A percentile compares a stretch with the other conserved stretches of the same genome.
These are phyloP conservation scores for Pythium apleroticum DNA, from an alignment of 352 stramenopile genomes.

Conservation along the genomic window DNA sequence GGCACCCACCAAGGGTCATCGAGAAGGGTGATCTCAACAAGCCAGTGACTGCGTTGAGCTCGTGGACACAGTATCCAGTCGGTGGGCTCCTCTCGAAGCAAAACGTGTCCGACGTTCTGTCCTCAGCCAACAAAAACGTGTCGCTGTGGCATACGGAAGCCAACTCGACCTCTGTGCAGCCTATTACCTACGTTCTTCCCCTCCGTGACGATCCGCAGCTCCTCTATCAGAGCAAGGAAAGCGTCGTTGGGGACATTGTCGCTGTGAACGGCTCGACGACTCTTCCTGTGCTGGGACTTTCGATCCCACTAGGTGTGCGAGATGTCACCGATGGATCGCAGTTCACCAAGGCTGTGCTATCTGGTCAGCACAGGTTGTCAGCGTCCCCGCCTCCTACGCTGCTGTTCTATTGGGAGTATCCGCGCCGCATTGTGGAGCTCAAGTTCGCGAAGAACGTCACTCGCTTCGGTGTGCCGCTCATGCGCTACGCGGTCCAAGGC, in stretches of 20 bases:
- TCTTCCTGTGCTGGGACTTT: slow-evolving; percentile 33
- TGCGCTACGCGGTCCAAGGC: slow-evolving; percentile 43
- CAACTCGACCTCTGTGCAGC: background rate
- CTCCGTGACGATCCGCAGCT: slow-evolving; percentile 20
- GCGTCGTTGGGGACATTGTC: slow-evolving; percentile 42
- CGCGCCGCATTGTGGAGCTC: slow-evolving; percentile 41
- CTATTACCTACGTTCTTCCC: slow-evolving; percentile 32
- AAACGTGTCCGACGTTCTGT: slow-evolving; percentile 27
- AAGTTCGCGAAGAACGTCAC: slow-evolving; percentile 46
- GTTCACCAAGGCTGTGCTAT: slow-evolving; percentile 48
- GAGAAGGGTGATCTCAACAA: slow-evolving; percentile 4
- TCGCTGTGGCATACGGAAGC: slow-evolving; percentile 25
- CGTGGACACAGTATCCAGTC: slow-evolving; percentile 13
- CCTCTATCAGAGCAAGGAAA: slow-evolving; percentile 37
- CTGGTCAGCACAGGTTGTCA: slow-evolving; percentile 14
- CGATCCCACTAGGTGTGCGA: slow-evolving; percentile 26
- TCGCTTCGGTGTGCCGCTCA: slow-evolving; percentile 45
- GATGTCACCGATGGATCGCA: slow-evolving; percentile 55
- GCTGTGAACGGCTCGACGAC: slow-evolving; percentile 34
- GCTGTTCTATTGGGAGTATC: slow-evolving; percentile 56
- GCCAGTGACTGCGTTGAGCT: background rate
- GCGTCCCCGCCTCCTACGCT: slow-evolving; percentile 42
- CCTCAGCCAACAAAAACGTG: background rate
- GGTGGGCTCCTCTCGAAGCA: slow-evolving; percentile 24
- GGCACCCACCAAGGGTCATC: slow-evolving; percentile 12